Percentiles rank a stretch among this genome's conserved stretches.
phyloP scores from a whole-genome alignment of 176 grass and related monocot species.

The Triticum aestivum region IWGSC_CS_RefSeq_v2.1 NC_057805.1:465614313-465614812 shows the following conservation, averaged over 20 bases:
- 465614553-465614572: not conserved
- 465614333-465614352: constrained; percentile 9
- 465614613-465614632: constrained; percentile 62
- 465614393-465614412: not conserved
- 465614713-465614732: not conserved
- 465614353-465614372: not conserved
- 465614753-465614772: not conserved
- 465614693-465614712: not conserved
- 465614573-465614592: not conserved
- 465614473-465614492: not conserved
- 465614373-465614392: not conserved
- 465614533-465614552: not conserved
- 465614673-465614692: constrained; percentile 12
- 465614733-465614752: not conserved
- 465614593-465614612: not conserved
- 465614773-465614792: not conserved
- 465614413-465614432: not conserved
- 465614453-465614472: not conserved
- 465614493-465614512: constrained; percentile 44
- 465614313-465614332: not conserved
- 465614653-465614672: constrained; percentile 32
- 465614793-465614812: not conserved
- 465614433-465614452: constrained; percentile 26
- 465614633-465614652: constrained; percentile 50
- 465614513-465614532: not conserved